Base-by-base conservation (phyloP, 495 filamentous ascomycete species). In the Podospora tetraspora region DNA sequence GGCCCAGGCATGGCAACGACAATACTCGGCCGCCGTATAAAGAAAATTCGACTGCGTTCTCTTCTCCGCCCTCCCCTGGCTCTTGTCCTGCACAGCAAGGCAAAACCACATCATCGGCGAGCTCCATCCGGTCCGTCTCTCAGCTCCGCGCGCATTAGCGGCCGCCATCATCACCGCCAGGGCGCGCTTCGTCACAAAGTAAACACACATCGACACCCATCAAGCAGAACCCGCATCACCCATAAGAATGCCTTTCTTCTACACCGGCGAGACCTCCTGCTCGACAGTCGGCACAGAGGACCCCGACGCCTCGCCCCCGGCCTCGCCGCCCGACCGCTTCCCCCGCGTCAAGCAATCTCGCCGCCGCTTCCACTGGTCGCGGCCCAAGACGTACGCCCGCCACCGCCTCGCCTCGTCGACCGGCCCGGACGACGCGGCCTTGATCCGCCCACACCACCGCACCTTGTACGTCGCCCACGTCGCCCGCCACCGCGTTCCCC, bases 361-460 rank as follows among this genome's bases (percentile, higher is more conserved):
- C 12, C 61, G 60, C 8, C 64, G 61, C 52, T 68, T 69, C 57
- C 62, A 63, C 59, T 70, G 66, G 70, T 69, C 59, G 19, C 61
- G 24, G 3, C 32, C 59, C 61, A 71, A 68, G 25, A 30, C 61
- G 19, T 8, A n/a, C 57, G 3, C 23, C 12, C 62, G 62, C 13
- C 56, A 61, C 16, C 56, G 64, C 56, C 56, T 61, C 29, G 62
- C 60, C 21, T 24, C 57, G 7, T 30, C 23, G 34, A 24, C 62
- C 30, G 57, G 59, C 57, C 56, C 13, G n/a, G 30, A 56, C 57
- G 57, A 11, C 62, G 30, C 8, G 32, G 43, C 73, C 37, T 43
- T 61, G 43, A 57, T 71, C 3, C 70, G 72, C 32, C 70, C 72
- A 61, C 59, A 73, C 25, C 68, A 69, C 37, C 58, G 70, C 29